Conservation (phyloP, 2,329 filamentous ascomycete species). For the Colletotrichum destructivum region DNA sequence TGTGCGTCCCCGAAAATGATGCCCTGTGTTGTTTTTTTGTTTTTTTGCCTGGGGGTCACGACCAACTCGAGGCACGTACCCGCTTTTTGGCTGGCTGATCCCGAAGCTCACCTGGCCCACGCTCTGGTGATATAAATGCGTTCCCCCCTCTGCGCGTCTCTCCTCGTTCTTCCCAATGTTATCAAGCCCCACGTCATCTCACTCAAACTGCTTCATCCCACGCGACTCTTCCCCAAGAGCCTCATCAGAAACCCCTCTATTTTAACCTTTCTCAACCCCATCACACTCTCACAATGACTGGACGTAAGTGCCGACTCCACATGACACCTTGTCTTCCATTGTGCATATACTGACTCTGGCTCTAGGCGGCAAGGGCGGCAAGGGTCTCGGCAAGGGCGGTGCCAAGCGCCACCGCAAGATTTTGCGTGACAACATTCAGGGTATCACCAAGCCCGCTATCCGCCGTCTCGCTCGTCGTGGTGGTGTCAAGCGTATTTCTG, state of each 20-base stretch:
- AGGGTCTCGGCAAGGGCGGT: conserved; percentile 97
- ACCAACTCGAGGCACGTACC: conserved; percentile 16
- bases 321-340: neutral
- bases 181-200: conserved; percentile 35
- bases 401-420: conserved; percentile 99
- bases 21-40: conserved; percentile 22
- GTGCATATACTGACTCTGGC: conserved; percentile 17
- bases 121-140: conserved; percentile 38
- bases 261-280: neutral
- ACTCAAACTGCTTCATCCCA: conserved; percentile 1
- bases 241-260: conserved; percentile 1
- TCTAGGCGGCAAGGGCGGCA: conserved; percentile 92
- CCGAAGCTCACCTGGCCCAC: conserved; percentile 32
- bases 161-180: neutral
- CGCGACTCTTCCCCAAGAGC: conserved; percentile 12
- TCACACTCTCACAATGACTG: conserved; percentile 73
- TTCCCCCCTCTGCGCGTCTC: conserved; percentile 31
- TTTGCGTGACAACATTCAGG: conserved; percentile 99
- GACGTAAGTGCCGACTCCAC: conserved; percentile 71
- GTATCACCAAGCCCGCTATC: conserved; percentile 98
- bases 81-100: conserved; percentile 42
- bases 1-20: conserved; percentile 27
- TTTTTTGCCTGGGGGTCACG: conserved; percentile 19
- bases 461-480: conserved; percentile 98
- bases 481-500: conserved; percentile 99